Evolutionary conservation across 2,329 filamentous ascomycete genomes (phyloP).

Genomic region (Aspergillus oerlinghausenensis): DNA sequence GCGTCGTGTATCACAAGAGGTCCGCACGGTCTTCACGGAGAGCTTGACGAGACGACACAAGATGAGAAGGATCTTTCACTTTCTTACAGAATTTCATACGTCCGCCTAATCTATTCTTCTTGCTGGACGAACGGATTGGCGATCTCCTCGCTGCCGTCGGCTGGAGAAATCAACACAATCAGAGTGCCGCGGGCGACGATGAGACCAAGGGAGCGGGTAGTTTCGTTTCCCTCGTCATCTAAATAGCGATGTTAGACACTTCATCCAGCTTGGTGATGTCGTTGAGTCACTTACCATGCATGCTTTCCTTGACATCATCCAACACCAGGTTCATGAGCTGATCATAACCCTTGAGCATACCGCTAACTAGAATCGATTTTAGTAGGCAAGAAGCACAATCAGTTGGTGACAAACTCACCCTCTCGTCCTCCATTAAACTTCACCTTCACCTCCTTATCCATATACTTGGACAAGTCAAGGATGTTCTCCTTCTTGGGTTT

Average conservation of each 20-base stretch:
- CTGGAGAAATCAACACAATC: conserved; percentile 84
- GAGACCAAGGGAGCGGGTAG: conserved; percentile 73
- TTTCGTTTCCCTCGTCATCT: conserved; percentile 93
- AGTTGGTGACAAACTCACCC: conserved; percentile 51
- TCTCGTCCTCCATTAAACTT: conserved; percentile 96
- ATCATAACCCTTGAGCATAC: conserved; percentile 90
- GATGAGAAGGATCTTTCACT: not conserved
- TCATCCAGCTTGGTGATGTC: not conserved
- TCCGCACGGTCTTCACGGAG: not conserved
- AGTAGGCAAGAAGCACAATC: conserved; percentile 2
- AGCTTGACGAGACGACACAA: not conserved
- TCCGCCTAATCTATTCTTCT: conserved; percentile 51
- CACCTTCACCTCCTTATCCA: conserved; percentile 92
- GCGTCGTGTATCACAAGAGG: not conserved
- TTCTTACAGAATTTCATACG: not conserved
- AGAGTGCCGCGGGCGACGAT: conserved; percentile 89
- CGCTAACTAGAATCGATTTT: conserved; percentile 58
- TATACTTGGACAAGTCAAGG: conserved; percentile 88
- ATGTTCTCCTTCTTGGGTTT: conserved; percentile 98
- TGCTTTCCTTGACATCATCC: conserved; percentile 85
- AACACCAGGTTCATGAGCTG: conserved; percentile 97
- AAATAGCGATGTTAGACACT: conserved; percentile 16
- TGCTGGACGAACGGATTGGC: conserved; percentile 82
- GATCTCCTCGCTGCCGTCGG: conserved; percentile 94
- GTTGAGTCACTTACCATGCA: conserved; percentile 63